phyloP scores from a whole-genome alignment of 2,329 filamentous ascomycete genomes.

The Neurospora sp. region DNA sequence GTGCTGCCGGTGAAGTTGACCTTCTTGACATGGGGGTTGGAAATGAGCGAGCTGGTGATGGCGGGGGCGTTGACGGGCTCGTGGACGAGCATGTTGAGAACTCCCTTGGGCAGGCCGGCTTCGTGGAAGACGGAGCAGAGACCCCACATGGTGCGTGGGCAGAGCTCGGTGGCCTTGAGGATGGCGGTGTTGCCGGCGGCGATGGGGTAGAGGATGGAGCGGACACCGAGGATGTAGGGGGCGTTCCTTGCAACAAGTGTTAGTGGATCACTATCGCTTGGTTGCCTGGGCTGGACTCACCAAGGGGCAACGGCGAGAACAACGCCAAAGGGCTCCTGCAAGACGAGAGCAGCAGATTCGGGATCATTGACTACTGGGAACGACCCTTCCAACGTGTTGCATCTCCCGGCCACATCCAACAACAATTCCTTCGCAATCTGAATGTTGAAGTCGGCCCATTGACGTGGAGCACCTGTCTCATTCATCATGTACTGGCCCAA shows the following conservation, averaged over 20 bases:
- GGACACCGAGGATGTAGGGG: slow-evolving; percentile 42
- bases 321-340: slow-evolving; percentile 71
- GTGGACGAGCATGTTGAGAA: slow-evolving; percentile 60
- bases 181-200: slow-evolving; percentile 71
- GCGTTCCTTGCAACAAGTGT: slow-evolving; percentile 38
- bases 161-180: slow-evolving; percentile 60
- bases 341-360: slow-evolving; percentile 50
- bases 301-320: slow-evolving; percentile 73
- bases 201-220: slow-evolving; percentile 52
- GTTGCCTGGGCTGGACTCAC: slow-evolving; percentile 34
- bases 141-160: slow-evolving; percentile 53
- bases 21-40: slow-evolving; percentile 59
- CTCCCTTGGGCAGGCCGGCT: slow-evolving; percentile 67
- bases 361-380: slow-evolving; percentile 30
- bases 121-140: slow-evolving; percentile 56
- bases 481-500: slow-evolving; percentile 46
- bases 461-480: slow-evolving; percentile 32
- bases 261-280: neutral
- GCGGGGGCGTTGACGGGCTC: slow-evolving; percentile 55
- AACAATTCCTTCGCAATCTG: slow-evolving; percentile 26
- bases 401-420: slow-evolving; percentile 32
- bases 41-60: slow-evolving; percentile 59
- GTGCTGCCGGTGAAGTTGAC: slow-evolving; percentile 82
- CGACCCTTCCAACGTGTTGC: slow-evolving; percentile 24
- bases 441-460: slow-evolving; percentile 35